phyloP scores from a whole-genome alignment of 176 grass and related monocot genomes.

The Tuctoria greenei region DNA sequence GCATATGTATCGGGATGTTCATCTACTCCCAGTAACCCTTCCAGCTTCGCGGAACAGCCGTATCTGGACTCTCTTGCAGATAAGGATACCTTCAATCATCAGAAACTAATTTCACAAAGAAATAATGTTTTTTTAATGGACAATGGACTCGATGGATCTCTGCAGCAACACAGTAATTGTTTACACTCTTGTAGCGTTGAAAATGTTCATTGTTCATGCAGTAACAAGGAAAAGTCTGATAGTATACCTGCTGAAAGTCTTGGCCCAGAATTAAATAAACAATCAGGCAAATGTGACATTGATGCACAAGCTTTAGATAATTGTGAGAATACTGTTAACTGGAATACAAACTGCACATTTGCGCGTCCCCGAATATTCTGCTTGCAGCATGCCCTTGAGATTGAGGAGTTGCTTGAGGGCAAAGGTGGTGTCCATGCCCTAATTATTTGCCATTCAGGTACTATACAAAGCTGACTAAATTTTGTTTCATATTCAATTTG shows the following conservation, averaged over 20 bases:
- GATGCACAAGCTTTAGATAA: conserved; percentile 22
- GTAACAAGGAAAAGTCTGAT: conserved; percentile 17
- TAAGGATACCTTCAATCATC: conserved; percentile 17
- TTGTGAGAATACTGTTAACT: conserved; percentile 27
- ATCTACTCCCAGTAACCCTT: conserved; percentile 27
- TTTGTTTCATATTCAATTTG: conserved; percentile 22
- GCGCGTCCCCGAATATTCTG: conserved; percentile 84
- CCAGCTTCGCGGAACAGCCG: conserved; percentile 2
- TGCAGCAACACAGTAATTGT: conserved; percentile 5
- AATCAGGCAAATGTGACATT: conserved; percentile 27
- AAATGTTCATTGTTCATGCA: conserved; percentile 20
- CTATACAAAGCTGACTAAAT: not conserved
- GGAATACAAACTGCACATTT: conserved; percentile 62
- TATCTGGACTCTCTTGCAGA: not conserved
- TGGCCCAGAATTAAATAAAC: conserved; percentile 32
- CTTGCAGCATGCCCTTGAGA: conserved; percentile 96
- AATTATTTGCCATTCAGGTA: conserved; percentile 94
- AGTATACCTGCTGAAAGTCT: conserved; percentile 7
- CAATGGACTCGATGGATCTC: conserved; percentile 26
- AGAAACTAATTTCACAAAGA: conserved; percentile 25
- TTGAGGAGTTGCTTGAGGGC: conserved; percentile 64
- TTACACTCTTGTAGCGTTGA: conserved; percentile 30
- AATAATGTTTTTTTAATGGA: conserved; percentile 20
- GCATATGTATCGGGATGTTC: conserved; percentile 36
- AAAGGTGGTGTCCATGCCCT: conserved; percentile 74